Evolutionary conservation across 108 stramenopile species (phyloP), one percentile per base, ranked within the genome.

Genomic region (Epithemia pelagica): DNA sequence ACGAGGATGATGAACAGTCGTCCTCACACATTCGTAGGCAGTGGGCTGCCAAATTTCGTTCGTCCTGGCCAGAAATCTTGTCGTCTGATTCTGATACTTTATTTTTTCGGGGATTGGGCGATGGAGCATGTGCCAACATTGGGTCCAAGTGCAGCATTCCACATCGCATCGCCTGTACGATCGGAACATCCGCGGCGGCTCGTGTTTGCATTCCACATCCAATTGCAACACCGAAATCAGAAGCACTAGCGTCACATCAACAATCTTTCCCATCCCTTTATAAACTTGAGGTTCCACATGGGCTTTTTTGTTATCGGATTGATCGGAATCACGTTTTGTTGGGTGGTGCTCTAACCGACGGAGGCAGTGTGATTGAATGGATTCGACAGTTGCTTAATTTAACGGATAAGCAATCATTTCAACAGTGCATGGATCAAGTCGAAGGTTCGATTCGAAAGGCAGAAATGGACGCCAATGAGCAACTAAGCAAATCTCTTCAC

Each of bases 41-140:
- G n/a, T 25, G 32, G n/a, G 32, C 3, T 32, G 18, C 62, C 62
- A 51, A 62, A 20, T 88, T 86, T 60, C 81, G 73, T 71, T 63
- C 71, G 10, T 59, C 75, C 52, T 94, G 86, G 86, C 87, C 87
- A 25, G 87, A 89, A 52, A 54, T 90, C 32, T 73, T 82, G 25
- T 3, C 52, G 2, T 25, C 76, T 58, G 57, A 46, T 25, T 46
- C 37, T 15, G 10, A 15, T 15, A 46, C 37, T 10, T 46, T 46
- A 5, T 59, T 87, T 19, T 87, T 83, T 67, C 58, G 83, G 29
- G 92, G 92, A n/a, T 57, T 88, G 59, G 92, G 87, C 2, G 92
- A 94, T 63, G 92, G 92, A 10, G 92, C 88, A 24, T 86, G 87
- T 66, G 92, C 92, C 52, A 94, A 94, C 66, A 70, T 90, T 66